Conservation (phyloP, 2,329 filamentous ascomycete species). For the Shiraia bambusicola region DNA sequence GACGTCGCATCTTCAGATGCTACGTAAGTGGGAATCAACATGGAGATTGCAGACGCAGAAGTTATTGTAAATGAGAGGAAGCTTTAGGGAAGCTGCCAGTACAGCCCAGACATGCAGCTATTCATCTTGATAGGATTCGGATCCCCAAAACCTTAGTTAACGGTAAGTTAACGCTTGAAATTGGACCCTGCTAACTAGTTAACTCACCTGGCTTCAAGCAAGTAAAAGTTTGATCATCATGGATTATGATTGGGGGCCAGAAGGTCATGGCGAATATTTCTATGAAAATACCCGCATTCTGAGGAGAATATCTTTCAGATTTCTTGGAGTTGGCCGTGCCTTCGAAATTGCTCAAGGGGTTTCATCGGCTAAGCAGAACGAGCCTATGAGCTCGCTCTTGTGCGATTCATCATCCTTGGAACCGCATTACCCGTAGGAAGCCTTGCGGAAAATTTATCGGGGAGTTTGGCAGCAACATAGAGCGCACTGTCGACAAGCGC, state of each 20-base stretch:
- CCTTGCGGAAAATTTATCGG: conserved; percentile 45
- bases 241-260: conserved; percentile 48
- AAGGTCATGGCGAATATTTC: conserved; percentile 47
- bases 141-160: conserved; percentile 43
- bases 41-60: conserved; percentile 42
- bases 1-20: conserved; percentile 54
- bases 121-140: conserved; percentile 45
- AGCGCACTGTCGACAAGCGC: conserved; percentile 47
- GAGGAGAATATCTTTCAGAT: conserved; percentile 48
- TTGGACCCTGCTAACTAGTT: conserved; percentile 44
- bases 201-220: conserved; percentile 44
- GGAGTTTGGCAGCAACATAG: conserved; percentile 47
- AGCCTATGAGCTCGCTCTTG: conserved; percentile 45
- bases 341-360: conserved; percentile 49
- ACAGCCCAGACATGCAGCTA: conserved; percentile 41
- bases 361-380: conserved; percentile 48
- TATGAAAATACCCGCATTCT: conserved; percentile 47
- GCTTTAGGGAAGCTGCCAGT: conserved; percentile 46
- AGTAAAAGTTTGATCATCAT: conserved; percentile 46
- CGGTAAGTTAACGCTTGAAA: conserved; percentile 47
- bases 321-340: conserved; percentile 44
- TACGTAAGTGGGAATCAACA: conserved; percentile 49
- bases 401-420: conserved; percentile 44
- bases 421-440: conserved; percentile 42
- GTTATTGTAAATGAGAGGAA: conserved; percentile 48